A percentile compares a stretch with the other conserved stretches of the same genome.
These are phyloP conservation scores for Asclepias syriaca DNA, from an alignment of 257 asterid genomes.

Conservation along the genomic window DNA sequence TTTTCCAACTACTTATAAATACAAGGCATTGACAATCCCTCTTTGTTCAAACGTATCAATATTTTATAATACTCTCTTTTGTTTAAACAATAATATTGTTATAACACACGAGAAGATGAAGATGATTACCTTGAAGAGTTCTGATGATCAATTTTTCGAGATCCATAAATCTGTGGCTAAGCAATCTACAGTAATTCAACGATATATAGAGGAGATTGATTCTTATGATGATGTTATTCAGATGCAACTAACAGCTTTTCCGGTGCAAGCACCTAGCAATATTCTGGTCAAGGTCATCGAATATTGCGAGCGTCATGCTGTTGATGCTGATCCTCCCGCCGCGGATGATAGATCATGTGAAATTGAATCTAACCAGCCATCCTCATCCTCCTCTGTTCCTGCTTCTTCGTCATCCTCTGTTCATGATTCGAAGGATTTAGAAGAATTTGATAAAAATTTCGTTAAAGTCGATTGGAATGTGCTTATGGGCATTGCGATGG, in stretches of 20 bases:
- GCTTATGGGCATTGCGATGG: slow-evolving; percentile 53
- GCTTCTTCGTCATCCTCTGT: too few relatives aligned
- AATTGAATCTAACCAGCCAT: too few relatives aligned
- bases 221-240: too few relatives aligned
- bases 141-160: too few relatives aligned
- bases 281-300: slow-evolving; percentile 51
- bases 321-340: slow-evolving; percentile 15
- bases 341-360: too few relatives aligned
- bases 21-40: too few relatives aligned
- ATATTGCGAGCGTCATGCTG: slow-evolving; percentile 43
- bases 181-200: slow-evolving; percentile 41
- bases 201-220: background rate
- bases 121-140: slow-evolving; percentile 39
- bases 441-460: slow-evolving; percentile 40
- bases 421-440: slow-evolving; percentile 21
- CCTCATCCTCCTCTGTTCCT: too few relatives aligned
- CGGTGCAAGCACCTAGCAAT: slow-evolving; percentile 45
- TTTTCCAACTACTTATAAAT: too few relatives aligned
- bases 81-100: too few relatives aligned
- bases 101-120: slow-evolving; percentile 17
- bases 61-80: too few relatives aligned
- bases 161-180: slow-evolving; percentile 42
- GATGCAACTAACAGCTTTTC: slow-evolving; percentile 12
- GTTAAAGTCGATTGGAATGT: slow-evolving; percentile 49
- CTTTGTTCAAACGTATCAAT: too few relatives aligned